Evolutionary conservation across 75 land plant species (phyloP), one percentile per base, ranked within the genome.

Genomic region (Cunninghamia lanceolata): DNA sequence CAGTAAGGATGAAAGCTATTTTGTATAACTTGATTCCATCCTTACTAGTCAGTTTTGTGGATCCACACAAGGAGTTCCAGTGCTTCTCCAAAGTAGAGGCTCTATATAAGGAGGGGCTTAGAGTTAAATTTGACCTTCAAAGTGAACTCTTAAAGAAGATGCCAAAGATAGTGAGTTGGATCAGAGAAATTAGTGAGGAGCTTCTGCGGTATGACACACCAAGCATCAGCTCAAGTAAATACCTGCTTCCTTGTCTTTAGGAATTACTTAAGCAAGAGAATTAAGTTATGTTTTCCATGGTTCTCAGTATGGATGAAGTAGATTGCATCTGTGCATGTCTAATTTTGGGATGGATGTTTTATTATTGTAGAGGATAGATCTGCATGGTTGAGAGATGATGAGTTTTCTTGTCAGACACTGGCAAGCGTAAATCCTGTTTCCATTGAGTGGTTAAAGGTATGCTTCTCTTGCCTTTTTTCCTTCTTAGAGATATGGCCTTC

Each of bases 301-400:
- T 80, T 45, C 25, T 43, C 45, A 45, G 47, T 80, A 43, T 3
- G 25, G 9, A 79, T 39, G 45, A 38, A 42, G 17, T 59, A 19
- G n/a, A 63, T 84, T 35, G 40, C 15, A 59, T 45, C 39, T 4
- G 16, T 16, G 15, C 36, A 17, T 87, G 59, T 5, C 39, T 82
- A 38, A 36, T 47, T 52, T 47, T 86, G 19, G 21, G 32, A 83
- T 83, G 11, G 77, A 52, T 85, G 43, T 36, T 85, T 50, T 39
- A 4, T 50, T 28, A 50, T 11, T 90, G 89, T 92, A 97, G 99
- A 86, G 90, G 96, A 97, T 89, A 93, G 90, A 68, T 91, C 84
- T 73, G 97, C 95, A 10, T 97, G 99, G 99, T 38, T 94, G 38
- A 84, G 97, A 52, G 98, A 96, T 82, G 96, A 93, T 32, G 98